These are phyloP conservation scores for Pholiota adiposa DNA, from an alignment of 1,284 basidiomycete species.

Conservation along the genomic window DNA sequence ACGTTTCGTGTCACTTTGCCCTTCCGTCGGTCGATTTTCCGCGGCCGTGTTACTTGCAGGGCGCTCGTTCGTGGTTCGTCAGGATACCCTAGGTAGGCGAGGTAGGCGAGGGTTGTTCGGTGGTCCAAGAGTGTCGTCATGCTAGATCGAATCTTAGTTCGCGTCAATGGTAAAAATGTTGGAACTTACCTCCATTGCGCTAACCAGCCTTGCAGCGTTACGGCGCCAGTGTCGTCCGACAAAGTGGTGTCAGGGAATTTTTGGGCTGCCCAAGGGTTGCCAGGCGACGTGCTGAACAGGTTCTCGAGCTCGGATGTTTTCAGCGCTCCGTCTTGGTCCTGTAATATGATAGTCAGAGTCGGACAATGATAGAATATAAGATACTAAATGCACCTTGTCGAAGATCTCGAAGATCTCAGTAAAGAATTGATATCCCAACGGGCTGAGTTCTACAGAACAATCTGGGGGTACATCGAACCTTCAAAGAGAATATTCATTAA, in stretches of 20 bases:
- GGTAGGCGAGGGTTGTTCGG: constrained; percentile 89
- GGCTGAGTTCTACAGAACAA: constrained; percentile 94
- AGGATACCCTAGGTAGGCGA: constrained; percentile 93
- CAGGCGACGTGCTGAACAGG: constrained; percentile 93
- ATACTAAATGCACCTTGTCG: constrained; percentile 72
- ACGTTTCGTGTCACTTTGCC: constrained; percentile 89
- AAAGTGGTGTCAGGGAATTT: constrained; percentile 91
- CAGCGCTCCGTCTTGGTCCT: constrained; percentile 96
- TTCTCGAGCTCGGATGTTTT: constrained; percentile 86
- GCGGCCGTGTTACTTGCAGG: constrained; percentile 79
- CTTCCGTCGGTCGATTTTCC: constrained; percentile 86
- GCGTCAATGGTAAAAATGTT: no score
- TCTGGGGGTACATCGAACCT: constrained; percentile 93
- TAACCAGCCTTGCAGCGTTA: constrained; percentile 96
- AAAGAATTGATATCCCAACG: constrained; percentile 94
- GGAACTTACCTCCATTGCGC: constrained; percentile 90
- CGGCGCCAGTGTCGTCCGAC: constrained; percentile 87
- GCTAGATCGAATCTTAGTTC: constrained; percentile 43
- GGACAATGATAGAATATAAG: neutral
- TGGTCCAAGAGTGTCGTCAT: constrained; percentile 97
- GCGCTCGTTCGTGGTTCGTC: constrained; percentile 78
- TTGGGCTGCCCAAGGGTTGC: constrained; percentile 88
- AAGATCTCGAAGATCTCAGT: constrained; percentile 97
- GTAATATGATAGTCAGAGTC: constrained; percentile 6
- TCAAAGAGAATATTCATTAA: constrained; percentile 16